Conservation (phyloP, 73 alveolate species). For the Paramecium caudatum region DNA sequence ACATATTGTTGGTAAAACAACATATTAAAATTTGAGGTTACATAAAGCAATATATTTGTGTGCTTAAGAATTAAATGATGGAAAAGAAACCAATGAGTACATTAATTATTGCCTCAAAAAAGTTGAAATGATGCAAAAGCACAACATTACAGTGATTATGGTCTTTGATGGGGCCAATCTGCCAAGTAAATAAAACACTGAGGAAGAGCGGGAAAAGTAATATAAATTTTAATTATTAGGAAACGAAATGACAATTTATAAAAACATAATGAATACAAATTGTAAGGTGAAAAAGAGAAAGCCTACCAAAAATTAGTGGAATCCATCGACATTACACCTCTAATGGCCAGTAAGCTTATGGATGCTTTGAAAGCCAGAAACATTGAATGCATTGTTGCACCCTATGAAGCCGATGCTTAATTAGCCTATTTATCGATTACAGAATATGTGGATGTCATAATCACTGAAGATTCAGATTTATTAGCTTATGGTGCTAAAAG, state of each 20-base stretch:
- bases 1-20: slow-evolving; percentile 92
- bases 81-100: slow-evolving; percentile 78
- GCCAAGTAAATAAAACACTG: slow-evolving; percentile 92
- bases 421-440: slow-evolving; percentile 91
- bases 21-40: slow-evolving; percentile 76
- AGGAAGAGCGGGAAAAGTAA: slow-evolving; percentile 88
- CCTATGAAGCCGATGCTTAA: slow-evolving; percentile 99
- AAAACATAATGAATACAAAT: slow-evolving; percentile 63
- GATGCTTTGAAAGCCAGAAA: slow-evolving; percentile 75
- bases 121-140: slow-evolving; percentile 84
- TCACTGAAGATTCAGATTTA: slow-evolving; percentile 99
- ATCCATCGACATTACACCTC: slow-evolving; percentile 93
- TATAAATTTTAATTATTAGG: slow-evolving; percentile 70
- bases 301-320: slow-evolving; percentile 87
- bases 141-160: slow-evolving; percentile 90
- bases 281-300: slow-evolving; percentile 82
- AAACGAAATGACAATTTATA: slow-evolving; percentile 76
- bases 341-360: slow-evolving; percentile 89
- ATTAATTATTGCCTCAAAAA: slow-evolving; percentile 86
- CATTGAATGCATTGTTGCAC: slow-evolving; percentile 96
- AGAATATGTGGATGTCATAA: slow-evolving; percentile 90
- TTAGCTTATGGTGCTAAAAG: slow-evolving; percentile 94
- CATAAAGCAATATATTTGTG: slow-evolving; percentile 95
- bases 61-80: slow-evolving; percentile 87
- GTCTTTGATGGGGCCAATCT: slow-evolving; percentile 98